Evolutionary conservation across 192 early-diverging fungal genomes (phyloP).

Genomic region (Backusella macrospora): DNA sequence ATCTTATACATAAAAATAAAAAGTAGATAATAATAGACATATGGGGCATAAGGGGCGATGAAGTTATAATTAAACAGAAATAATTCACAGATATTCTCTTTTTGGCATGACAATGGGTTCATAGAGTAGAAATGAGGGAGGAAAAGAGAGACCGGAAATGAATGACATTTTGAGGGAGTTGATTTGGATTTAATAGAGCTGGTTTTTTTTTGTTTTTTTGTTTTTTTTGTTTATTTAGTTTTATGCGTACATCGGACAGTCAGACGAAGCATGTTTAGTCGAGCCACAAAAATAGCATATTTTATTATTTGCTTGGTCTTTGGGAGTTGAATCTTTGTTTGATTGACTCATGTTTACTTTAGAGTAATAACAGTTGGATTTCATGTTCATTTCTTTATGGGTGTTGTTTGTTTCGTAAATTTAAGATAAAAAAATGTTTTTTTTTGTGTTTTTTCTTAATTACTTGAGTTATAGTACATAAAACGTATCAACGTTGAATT

Average conservation of each 20-base stretch:
- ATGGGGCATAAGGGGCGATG: conserved; percentile 2
- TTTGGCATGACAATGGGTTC: conserved; percentile 3
- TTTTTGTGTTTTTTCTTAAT: not conserved
- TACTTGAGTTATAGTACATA: conserved; percentile 7
- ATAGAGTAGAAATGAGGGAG: not conserved
- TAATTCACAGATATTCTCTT: not conserved
- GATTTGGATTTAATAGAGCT: not conserved
- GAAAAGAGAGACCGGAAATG: conserved; percentile 12
- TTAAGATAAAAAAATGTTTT: not conserved
- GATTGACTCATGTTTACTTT: conserved; percentile 1
- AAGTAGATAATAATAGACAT: not conserved
- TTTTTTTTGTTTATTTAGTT: not conserved
- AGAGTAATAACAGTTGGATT: not conserved
- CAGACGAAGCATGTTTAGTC: conserved; percentile 27
- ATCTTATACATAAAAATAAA: conserved; percentile 8
- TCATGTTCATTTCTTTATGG: not conserved
- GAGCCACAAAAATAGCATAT: conserved; percentile 35
- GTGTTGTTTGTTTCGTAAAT: not conserved
- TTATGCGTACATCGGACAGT: conserved; percentile 30
- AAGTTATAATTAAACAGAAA: conserved; percentile 15
- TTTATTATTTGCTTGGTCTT: conserved; percentile 1
- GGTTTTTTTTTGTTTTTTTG: not conserved
- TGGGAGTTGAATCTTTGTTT: not conserved
- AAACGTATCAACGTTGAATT: conserved; percentile 12
- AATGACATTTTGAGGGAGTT: not conserved